Percentiles rank a stretch among this genome's conserved stretches.
phyloP scores from a whole-genome alignment of 768 basidiomycete species.

The Boletus rubroflammeus region DNA sequence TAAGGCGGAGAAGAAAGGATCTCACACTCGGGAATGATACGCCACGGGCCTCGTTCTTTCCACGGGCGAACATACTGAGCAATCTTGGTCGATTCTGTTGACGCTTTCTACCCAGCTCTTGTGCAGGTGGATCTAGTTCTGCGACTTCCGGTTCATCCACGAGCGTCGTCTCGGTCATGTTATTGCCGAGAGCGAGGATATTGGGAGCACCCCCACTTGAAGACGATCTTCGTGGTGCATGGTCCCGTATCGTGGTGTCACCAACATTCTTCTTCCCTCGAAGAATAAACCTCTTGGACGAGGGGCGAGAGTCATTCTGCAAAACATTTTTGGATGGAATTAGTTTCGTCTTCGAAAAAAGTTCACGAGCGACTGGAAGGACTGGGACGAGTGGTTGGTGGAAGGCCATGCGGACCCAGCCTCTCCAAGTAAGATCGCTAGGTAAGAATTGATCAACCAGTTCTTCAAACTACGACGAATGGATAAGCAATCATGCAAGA shows the following conservation, averaged over 20 bases:
- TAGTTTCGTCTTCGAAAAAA: constrained; percentile 75
- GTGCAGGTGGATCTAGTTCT: constrained; percentile 17
- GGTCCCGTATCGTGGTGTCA: constrained; percentile 12
- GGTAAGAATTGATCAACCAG: constrained; percentile 77
- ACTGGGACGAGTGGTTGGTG: constrained; percentile 77
- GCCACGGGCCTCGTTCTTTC: constrained; percentile 12
- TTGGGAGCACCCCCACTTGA: constrained; percentile 13
- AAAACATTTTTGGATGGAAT: constrained; percentile 40
- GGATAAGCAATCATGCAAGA: constrained; percentile 4
- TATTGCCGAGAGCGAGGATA: neutral
- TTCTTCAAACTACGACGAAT: constrained; percentile 61
- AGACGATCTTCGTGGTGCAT: constrained; percentile 18
- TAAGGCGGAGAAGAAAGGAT: neutral
- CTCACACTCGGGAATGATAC: constrained; percentile 14
- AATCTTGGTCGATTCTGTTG: constrained; percentile 30
- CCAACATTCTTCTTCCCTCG: constrained; percentile 18
- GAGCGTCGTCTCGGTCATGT: constrained; percentile 31
- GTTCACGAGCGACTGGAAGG: constrained; percentile 72
- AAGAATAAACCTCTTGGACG: constrained; percentile 19
- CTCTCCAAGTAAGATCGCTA: constrained; percentile 72
- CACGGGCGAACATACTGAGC: constrained; percentile 29
- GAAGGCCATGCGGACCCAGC: constrained; percentile 82
- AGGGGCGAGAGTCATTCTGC: constrained; percentile 26
- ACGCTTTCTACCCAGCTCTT: constrained; percentile 9
- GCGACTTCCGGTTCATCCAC: constrained; percentile 42